Conservation (phyloP, 192 early-diverging fungal genomes). For the Backusella tarrabulga region DNA sequence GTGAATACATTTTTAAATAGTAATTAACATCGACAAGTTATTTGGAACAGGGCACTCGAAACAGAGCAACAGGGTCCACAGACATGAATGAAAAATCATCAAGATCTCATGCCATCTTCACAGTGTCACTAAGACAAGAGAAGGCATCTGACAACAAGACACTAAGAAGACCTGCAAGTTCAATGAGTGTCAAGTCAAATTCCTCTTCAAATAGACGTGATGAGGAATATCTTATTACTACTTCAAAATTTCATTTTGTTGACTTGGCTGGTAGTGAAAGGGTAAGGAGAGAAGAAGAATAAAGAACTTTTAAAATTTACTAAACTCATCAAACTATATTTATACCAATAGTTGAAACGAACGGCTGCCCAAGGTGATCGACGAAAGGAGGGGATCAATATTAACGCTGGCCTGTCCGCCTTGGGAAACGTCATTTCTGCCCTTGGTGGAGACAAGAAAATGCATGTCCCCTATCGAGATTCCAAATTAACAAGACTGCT, state of each 20-base stretch:
- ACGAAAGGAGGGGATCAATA: constrained; percentile 94
- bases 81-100: constrained; percentile 95
- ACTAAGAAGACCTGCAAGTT: constrained; percentile 6
- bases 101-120: constrained; percentile 96
- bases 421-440: constrained; percentile 97
- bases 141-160: constrained; percentile 3
- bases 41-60: constrained; percentile 53
- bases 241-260: constrained; percentile 93
- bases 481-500: constrained; percentile 94
- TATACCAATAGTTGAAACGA: constrained; percentile 63
- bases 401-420: constrained; percentile 91
- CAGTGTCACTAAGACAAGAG: constrained; percentile 83
- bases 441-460: constrained; percentile 66
- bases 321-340: background rate
- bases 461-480: constrained; percentile 97
- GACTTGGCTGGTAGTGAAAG: constrained; percentile 98
- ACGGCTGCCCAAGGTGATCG: constrained; percentile 90
- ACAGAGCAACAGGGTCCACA: constrained; percentile 80
- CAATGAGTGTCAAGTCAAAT: background rate
- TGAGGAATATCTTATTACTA: constrained; percentile 20
- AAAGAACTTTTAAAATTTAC: background rate
- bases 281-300: constrained; percentile 13
- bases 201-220: constrained; percentile 6
- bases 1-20: constrained; percentile 40
- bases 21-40: constrained; percentile 31